A percentile compares a stretch with the other conserved stretches of the same genome.
These are phyloP conservation scores for Sugiyamaella smithiae DNA, from an alignment of 805 yeast species.

Conservation along the genomic window DNA sequence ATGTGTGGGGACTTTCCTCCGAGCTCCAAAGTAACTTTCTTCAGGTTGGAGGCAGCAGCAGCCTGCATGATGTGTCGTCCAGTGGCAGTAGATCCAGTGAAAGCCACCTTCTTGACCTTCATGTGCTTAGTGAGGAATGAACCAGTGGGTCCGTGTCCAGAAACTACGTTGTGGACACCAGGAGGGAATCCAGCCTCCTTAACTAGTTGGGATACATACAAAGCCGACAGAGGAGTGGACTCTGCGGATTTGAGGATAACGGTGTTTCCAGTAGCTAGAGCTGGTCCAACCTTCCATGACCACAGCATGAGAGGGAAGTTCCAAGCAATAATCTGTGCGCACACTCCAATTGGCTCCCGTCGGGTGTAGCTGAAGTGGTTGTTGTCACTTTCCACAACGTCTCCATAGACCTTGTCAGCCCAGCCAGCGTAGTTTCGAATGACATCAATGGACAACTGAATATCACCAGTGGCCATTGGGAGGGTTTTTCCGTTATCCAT, in stretches of 20 bases:
- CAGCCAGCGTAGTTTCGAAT: constrained; percentile 71
- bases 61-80: constrained; percentile 77
- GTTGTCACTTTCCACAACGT: constrained; percentile 57
- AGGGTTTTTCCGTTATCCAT: constrained; percentile 87
- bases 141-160: constrained; percentile 68
- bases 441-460: constrained; percentile 53
- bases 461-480: constrained; percentile 43
- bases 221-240: constrained; percentile 68
- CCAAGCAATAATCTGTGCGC: constrained; percentile 73
- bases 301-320: constrained; percentile 70
- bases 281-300: constrained; percentile 82
- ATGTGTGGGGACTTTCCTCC: constrained; percentile 96
- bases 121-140: constrained; percentile 64
- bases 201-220: constrained; percentile 56
- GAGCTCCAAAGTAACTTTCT: constrained; percentile 88
- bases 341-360: constrained; percentile 65
- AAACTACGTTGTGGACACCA: constrained; percentile 68
- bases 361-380: constrained; percentile 66
- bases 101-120: constrained; percentile 80
- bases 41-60: constrained; percentile 70
- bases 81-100: constrained; percentile 91
- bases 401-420: constrained; percentile 68
- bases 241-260: constrained; percentile 74
- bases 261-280: constrained; percentile 76
- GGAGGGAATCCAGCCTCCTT: constrained; percentile 73